Conservation (phyloP, 2,329 filamentous ascomycete genomes). For the Sclerotinia borealis region DNA sequence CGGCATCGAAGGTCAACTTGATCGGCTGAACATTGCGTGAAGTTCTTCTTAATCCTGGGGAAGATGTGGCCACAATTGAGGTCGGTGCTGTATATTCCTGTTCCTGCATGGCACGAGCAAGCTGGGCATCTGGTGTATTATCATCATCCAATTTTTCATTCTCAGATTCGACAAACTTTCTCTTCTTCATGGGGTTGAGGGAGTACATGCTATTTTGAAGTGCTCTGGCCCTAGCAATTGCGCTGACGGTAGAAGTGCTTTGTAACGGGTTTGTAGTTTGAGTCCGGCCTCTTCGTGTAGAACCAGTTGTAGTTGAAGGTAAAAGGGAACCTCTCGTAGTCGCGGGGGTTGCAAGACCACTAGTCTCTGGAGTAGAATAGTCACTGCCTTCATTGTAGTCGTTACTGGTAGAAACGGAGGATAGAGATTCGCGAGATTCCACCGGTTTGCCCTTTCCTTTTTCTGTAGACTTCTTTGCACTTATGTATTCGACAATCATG, state of each 20-base stretch:
- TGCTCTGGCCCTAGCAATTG: conserved; percentile 40
- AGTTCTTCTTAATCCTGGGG: conserved; percentile 11
- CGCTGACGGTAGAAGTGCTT: conserved; percentile 31
- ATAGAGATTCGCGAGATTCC: conserved; percentile 34
- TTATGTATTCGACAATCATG: conserved; percentile 15
- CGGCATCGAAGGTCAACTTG: conserved; percentile 14
- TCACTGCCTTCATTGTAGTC: conserved; percentile 40
- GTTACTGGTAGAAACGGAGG: conserved; percentile 35
- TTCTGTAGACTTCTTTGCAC: conserved; percentile 6
- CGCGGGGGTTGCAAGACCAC: conserved; percentile 46
- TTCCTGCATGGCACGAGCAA: conserved; percentile 52
- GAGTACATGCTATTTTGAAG: conserved; percentile 46
- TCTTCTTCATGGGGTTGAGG: conserved; percentile 37
- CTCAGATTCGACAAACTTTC: conserved; percentile 41
- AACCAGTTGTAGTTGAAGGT: conserved; percentile 14
- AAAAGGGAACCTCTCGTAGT: conserved; percentile 27
- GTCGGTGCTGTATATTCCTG: conserved; percentile 40
- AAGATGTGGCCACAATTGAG: conserved; percentile 33
- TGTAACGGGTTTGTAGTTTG: conserved; percentile 9
- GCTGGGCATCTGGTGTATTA: conserved; percentile 41
- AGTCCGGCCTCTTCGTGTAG: conserved; percentile 25
- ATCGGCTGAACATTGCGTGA: conserved; percentile 18
- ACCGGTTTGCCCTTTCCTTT: conserved; percentile 22
- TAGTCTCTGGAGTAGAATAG: conserved; percentile 58
- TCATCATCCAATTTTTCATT: conserved; percentile 36